Evolutionary conservation across 2,329 filamentous ascomycete species (phyloP).

Genomic region (Pseudogymnoascus sp.): DNA sequence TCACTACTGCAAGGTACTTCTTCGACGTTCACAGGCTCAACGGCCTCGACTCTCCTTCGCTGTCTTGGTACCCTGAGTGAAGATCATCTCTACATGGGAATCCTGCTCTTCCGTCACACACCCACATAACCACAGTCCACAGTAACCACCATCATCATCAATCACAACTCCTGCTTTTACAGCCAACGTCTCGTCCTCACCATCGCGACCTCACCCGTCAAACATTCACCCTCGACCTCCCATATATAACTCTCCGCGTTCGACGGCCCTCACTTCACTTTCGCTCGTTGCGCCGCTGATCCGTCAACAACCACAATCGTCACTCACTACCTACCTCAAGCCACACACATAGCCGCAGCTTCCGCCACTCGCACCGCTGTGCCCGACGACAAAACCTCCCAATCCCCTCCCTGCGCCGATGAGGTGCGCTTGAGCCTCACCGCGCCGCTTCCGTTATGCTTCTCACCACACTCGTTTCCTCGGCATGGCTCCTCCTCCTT

Average conservation of each 20-base stretch:
- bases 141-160: background rate
- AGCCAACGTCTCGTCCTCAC: background rate
- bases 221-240: background rate
- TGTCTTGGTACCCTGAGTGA: background rate
- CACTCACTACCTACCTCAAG: background rate
- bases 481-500: slow-evolving; percentile 6
- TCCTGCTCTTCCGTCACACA: background rate
- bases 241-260: background rate
- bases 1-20: background rate
- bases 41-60: background rate
- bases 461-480: background rate
- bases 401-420: background rate
- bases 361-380: background rate
- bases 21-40: background rate
- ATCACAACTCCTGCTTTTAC: background rate
- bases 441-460: background rate
- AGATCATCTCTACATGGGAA: background rate
- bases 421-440: slow-evolving; percentile 1
- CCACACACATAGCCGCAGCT: background rate
- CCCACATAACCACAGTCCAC: background rate
- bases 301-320: background rate
- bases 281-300: background rate
- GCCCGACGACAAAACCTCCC: background rate
- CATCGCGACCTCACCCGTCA: background rate
- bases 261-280: background rate